Percentiles rank a stretch among this genome's conserved stretches.
Conservation (phyloP, 768 basidiomycete species). For the Trametes gibbosa region DNA sequence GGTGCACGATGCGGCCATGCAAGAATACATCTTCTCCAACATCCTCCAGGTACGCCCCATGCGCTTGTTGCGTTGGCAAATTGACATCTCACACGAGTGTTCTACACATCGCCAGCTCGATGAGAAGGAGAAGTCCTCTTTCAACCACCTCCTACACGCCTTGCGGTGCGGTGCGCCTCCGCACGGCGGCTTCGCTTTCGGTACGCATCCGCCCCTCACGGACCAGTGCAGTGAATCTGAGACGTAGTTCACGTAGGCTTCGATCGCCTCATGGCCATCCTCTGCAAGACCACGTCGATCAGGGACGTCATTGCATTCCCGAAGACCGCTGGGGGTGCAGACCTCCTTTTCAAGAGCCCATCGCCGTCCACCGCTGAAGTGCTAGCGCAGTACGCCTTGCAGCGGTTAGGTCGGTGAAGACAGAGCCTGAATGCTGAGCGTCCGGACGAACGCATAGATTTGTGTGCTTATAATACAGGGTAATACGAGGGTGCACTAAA, state of each 20-base stretch:
- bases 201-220: conserved; percentile 34
- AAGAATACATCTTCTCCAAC: conserved; percentile 75
- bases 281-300: conserved; percentile 85
- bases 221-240: neutral
- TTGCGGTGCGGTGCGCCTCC: conserved; percentile 90
- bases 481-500: conserved; percentile 12
- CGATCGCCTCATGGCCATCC: conserved; percentile 88
- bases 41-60: conserved; percentile 65
- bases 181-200: conserved; percentile 92
- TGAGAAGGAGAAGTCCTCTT: conserved; percentile 69
- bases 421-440: neutral
- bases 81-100: neutral
- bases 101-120: conserved; percentile 49
- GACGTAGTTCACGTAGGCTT: conserved; percentile 54
- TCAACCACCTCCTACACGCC: conserved; percentile 84
- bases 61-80: neutral
- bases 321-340: conserved; percentile 80
- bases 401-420: conserved; percentile 22
- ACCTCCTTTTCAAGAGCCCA: conserved; percentile 89
- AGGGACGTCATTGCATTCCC: conserved; percentile 97
- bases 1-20: conserved; percentile 85
- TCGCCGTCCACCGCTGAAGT: conserved; percentile 51
- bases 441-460: neutral
- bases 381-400: conserved; percentile 65
- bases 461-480: neutral